Evolutionary conservation across 345 rosid genomes (phyloP).

Genomic region (Populus euphratica): DNA sequence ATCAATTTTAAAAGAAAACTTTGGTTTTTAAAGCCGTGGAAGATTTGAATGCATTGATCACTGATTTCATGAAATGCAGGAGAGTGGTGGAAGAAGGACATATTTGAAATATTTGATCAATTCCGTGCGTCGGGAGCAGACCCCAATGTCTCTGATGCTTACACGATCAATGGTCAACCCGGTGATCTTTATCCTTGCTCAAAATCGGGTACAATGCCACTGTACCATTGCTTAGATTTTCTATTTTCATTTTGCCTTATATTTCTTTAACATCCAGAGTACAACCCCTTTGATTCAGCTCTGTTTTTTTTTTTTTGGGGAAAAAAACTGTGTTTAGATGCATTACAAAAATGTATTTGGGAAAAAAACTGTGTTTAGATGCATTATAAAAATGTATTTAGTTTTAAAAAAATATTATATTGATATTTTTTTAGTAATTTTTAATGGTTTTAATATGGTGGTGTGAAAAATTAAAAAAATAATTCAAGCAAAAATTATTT

Average conservation of each 20-base stretch:
- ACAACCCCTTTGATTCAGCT: too few species aligned
- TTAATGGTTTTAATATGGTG: too few species aligned
- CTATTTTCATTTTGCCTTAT: not conserved
- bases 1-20: too few species aligned
- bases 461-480: too few species aligned
- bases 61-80: not conserved
- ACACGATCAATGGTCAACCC: constrained; percentile 51
- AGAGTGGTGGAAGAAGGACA: constrained; percentile 45
- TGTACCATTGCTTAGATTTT: not conserved
- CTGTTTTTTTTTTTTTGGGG: too few species aligned
- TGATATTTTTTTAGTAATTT: too few species aligned
- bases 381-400: too few species aligned
- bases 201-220: constrained; percentile 11
- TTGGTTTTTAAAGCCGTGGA: not conserved
- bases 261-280: not conserved
- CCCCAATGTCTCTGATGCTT: constrained; percentile 42
- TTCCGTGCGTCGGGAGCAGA: constrained; percentile 22
- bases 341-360: too few species aligned
- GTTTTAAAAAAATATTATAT: too few species aligned
- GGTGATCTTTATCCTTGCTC: constrained; percentile 42
- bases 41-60: not conserved
- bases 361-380: too few species aligned
- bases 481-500: too few species aligned
- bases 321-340: too few species aligned
- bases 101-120: constrained; percentile 16